Percentiles rank a stretch among this genome's conserved stretches.
Conservation (phyloP, 2,329 filamentous ascomycete species). For the Neoarthrinium moseri region DNA sequence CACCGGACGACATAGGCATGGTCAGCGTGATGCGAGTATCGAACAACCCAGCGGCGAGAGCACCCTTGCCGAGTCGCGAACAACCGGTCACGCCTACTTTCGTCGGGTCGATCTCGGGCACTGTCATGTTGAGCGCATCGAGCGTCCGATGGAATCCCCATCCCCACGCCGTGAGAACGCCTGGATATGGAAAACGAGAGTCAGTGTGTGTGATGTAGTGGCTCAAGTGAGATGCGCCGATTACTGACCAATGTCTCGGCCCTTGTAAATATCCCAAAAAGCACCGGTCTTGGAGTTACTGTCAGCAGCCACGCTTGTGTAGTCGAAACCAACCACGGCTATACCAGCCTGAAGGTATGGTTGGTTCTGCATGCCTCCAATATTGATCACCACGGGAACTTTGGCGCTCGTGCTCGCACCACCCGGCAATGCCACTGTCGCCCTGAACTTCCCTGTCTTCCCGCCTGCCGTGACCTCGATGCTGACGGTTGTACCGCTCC, state of each 20-base stretch:
- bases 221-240: too few species aligned
- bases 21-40: slow-evolving; percentile 53
- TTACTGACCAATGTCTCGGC: slow-evolving; percentile 44
- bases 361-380: slow-evolving; percentile 47
- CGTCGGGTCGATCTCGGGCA: slow-evolving; percentile 41
- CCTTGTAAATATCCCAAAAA: slow-evolving; percentile 48
- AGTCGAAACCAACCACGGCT: slow-evolving; percentile 49
- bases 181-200: too few species aligned
- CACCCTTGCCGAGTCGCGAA: slow-evolving; percentile 53
- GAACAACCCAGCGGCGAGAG: slow-evolving; percentile 50
- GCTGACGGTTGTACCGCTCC: slow-evolving; percentile 41
- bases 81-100: slow-evolving; percentile 51
- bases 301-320: slow-evolving; percentile 44
- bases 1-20: slow-evolving; percentile 55
- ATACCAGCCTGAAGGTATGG: slow-evolving; percentile 45
- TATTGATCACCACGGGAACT: slow-evolving; percentile 47
- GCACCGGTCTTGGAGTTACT: slow-evolving; percentile 48
- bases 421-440: slow-evolving; percentile 38
- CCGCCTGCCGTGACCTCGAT: slow-evolving; percentile 40
- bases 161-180: slow-evolving; percentile 52
- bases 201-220: too few species aligned
- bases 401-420: slow-evolving; percentile 29
- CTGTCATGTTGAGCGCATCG: slow-evolving; percentile 47
- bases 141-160: slow-evolving; percentile 55
- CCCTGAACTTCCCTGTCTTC: slow-evolving; percentile 42